Percentiles rank a stretch among this genome's conserved stretches.
Evolutionary conservation across 352 stramenopile species (phyloP).

Genomic region (Phytophthora meadii): DNA sequence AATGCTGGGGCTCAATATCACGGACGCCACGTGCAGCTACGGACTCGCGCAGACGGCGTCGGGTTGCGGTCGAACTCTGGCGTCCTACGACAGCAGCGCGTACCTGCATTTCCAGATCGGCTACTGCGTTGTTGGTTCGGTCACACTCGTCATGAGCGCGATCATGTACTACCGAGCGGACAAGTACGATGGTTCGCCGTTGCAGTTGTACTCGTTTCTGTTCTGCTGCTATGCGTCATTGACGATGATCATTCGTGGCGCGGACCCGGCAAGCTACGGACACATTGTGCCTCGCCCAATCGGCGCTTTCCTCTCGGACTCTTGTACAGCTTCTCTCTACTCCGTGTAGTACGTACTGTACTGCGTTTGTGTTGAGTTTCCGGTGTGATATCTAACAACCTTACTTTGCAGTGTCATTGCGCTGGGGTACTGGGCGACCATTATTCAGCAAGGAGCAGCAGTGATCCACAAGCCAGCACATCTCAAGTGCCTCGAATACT

Average conservation of each 20-base stretch:
- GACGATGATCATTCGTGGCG: slow-evolving; percentile 62
- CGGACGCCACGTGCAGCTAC: slow-evolving; percentile 56
- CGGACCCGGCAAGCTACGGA: slow-evolving; percentile 62
- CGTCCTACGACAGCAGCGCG: slow-evolving; percentile 35
- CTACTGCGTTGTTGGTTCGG: slow-evolving; percentile 50
- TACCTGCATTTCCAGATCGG: slow-evolving; percentile 51
- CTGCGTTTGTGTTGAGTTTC: background rate
- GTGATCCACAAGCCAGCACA: slow-evolving; percentile 35
- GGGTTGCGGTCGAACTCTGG: slow-evolving; percentile 52
- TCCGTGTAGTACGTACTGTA: slow-evolving; percentile 54
- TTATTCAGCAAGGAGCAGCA: slow-evolving; percentile 57
- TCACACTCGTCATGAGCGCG: slow-evolving; percentile 36
- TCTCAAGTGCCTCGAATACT: slow-evolving; percentile 40
- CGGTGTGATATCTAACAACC: slow-evolving; percentile 2
- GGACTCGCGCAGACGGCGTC: slow-evolving; percentile 49
- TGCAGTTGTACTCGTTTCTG: slow-evolving; percentile 63
- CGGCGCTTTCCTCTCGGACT: slow-evolving; percentile 55
- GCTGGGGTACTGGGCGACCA: slow-evolving; percentile 61
- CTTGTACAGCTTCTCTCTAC: slow-evolving; percentile 67
- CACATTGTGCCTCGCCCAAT: slow-evolving; percentile 52
- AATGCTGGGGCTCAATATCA: slow-evolving; percentile 44
- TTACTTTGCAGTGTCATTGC: slow-evolving; percentile 47
- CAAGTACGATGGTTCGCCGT: slow-evolving; percentile 42
- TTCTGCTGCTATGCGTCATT: slow-evolving; percentile 54
- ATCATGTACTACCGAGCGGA: slow-evolving; percentile 56